Evolutionary conservation across 2,329 filamentous ascomycete genomes (phyloP), one percentile per base, ranked within the genome.

Genomic region (Mariannaea sp.): DNA sequence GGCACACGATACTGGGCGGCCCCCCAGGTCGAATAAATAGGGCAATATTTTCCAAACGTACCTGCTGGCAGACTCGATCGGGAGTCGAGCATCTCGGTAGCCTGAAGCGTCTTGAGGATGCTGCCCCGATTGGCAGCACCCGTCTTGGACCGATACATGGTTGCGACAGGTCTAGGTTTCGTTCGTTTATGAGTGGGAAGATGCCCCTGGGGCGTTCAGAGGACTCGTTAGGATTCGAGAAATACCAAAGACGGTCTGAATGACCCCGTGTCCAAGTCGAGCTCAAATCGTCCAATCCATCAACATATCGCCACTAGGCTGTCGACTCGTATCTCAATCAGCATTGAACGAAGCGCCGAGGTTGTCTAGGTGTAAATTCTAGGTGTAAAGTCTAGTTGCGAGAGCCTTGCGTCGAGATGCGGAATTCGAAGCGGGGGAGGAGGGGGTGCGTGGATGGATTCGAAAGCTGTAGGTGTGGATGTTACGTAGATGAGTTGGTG

Each of bases 51-150:
- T n/a, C n/a, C n/a, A n/a, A 16, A 33, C 78, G 59, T 79, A 92
- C 90, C 90, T 71, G 90, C 92, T 58, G 93, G 93, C 27, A 97
- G 80, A 33, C 85, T 81, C 19, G 92, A 84, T 73, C 90, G 92
- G 32, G 83, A 81, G 50, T 90, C 86, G 54, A 92, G 77, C 79
- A 97, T 90, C 71, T 90, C 85, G 16, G 91, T 88, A 59, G 87
- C 87, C 67, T 88, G 88, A 65, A 97, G 78, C 38, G 90, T 89
- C 55, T 85, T 84, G 67, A 97, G 79, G 64, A 96, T 84, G 71
- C 80, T 73, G 66, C 74, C 74, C 32, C 70, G 72, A 45, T 71
- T 61, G 61, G 69, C 64, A 56, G 68, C 68, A 53, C 71, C 71
- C 65, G 73, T 70, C 65, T 71, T 77, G 61, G 75, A 71, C 61